phyloP scores from a whole-genome alignment of 2,329 filamentous ascomycete genomes.

The Leptosphaerulina australis region DNA sequence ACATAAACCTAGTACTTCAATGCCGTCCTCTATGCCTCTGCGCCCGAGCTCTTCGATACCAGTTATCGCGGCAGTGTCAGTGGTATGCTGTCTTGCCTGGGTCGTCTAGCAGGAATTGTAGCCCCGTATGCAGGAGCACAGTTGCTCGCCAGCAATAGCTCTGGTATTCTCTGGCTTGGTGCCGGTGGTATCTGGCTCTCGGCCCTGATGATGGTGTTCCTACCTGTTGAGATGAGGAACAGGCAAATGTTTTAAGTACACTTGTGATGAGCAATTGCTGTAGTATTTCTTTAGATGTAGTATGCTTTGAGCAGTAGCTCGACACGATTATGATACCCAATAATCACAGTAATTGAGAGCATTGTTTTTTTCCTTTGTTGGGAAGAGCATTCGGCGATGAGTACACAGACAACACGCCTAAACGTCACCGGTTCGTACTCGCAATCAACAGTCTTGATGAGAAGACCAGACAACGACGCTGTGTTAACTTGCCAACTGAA shows the following conservation, averaged over 20 bases:
- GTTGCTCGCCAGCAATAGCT: constrained; percentile 27
- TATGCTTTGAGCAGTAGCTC: constrained; percentile 6
- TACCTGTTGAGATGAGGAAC: constrained; percentile 40
- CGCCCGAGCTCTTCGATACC: constrained; percentile 39
- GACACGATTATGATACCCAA: constrained; percentile 15
- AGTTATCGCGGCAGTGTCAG: constrained; percentile 39
- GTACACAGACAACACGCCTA: too few relatives aligned
- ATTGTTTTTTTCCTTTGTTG: neutral
- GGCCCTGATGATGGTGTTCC: constrained; percentile 36
- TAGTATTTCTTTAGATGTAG: neutral
- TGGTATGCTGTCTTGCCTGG: constrained; percentile 39
- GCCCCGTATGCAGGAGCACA: constrained; percentile 38
- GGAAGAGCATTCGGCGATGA: too few relatives aligned
- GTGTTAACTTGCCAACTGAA: neutral
- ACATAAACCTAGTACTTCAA: constrained; percentile 31
- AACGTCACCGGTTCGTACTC: neutral
- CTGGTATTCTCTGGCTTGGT: constrained; percentile 39
- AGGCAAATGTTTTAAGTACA: constrained; percentile 38
- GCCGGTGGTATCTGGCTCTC: constrained; percentile 41
- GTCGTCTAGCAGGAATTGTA: constrained; percentile 37
- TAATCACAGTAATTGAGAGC: neutral
- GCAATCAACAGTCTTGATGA: neutral
- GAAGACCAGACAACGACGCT: neutral
- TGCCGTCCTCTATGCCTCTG: constrained; percentile 38
- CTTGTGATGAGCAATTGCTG: neutral